Evolutionary conservation across 1,139 yeast genomes (phyloP).

Genomic region (Sugiyamaella grinbergsii): DNA sequence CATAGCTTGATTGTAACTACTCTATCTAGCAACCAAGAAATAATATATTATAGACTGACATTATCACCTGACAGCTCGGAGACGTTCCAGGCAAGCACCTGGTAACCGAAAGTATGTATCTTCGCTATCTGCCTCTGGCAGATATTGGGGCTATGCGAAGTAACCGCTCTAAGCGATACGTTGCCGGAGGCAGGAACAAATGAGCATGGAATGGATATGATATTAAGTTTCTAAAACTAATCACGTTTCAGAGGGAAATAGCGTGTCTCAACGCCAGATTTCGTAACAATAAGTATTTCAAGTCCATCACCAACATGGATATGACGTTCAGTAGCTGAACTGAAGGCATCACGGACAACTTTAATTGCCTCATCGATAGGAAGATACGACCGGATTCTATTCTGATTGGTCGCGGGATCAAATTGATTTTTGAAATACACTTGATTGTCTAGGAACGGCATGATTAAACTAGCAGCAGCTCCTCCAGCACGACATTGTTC

Average conservation of each 20-base stretch:
- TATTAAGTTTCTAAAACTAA: constrained; percentile 41
- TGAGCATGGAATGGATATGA: not conserved
- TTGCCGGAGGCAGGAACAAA: not conserved
- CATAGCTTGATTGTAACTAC: no score
- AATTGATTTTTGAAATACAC: constrained; percentile 92
- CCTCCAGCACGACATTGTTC: constrained; percentile 99
- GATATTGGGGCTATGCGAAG: no score
- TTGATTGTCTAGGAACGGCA: constrained; percentile 97
- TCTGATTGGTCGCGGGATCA: constrained; percentile 69
- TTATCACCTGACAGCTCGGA: no score
- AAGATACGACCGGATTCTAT: constrained; percentile 63
- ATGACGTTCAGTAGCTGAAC: constrained; percentile 97
- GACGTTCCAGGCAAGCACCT: constrained; percentile 1
- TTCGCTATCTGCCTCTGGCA: not conserved
- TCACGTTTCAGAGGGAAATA: constrained; percentile 87
- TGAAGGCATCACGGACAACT: constrained; percentile 88
- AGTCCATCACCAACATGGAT: constrained; percentile 97
- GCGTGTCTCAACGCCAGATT: constrained; percentile 86
- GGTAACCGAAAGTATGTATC: not conserved
- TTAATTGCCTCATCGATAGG: constrained; percentile 80
- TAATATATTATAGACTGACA: not conserved
- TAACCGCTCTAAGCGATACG: no score
- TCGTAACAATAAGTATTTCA: constrained; percentile 86
- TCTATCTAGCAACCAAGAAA: no score
- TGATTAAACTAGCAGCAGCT: constrained; percentile 91